phyloP scores from a whole-genome alignment of 2,329 filamentous ascomycete species.

The Fusarium keratoplasticum region DNA sequence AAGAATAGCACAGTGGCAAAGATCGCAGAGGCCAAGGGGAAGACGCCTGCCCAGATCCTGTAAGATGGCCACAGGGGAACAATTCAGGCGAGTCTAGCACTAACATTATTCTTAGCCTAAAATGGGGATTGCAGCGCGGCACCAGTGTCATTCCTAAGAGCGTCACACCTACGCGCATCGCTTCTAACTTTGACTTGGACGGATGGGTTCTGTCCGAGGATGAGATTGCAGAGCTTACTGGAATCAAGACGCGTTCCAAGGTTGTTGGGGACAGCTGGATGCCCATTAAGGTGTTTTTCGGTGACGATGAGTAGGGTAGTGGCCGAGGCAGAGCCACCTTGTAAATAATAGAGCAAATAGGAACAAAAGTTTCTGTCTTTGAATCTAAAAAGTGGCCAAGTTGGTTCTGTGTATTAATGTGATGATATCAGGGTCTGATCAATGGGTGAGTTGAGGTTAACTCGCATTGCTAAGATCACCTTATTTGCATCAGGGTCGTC shows the following conservation, averaged over 20 bases:
- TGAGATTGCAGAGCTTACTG: constrained; percentile 3
- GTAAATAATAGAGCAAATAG: neutral
- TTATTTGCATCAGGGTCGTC: neutral
- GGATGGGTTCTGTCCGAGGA: constrained; percentile 13
- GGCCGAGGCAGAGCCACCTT: no score
- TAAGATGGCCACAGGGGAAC: neutral
- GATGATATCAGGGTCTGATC: no score
- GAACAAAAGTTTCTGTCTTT: neutral
- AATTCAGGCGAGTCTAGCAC: neutral
- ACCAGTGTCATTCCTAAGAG: constrained; percentile 23
- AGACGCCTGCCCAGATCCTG: constrained; percentile 14
- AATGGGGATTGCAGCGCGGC: constrained; percentile 19
- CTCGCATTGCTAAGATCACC: no score
- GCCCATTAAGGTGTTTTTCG: constrained; percentile 22
- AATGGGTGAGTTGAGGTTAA: no score
- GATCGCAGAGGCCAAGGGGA: constrained; percentile 11
- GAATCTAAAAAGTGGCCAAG: neutral
- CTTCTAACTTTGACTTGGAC: constrained; percentile 22
- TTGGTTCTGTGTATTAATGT: no score
- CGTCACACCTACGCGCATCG: constrained; percentile 7
- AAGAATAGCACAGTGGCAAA: constrained; percentile 1
- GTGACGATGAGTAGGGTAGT: constrained; percentile 5
- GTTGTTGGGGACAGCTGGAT: constrained; percentile 21
- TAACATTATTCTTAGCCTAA: constrained; percentile 6
- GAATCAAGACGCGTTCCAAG: constrained; percentile 7